These are phyloP conservation scores for Diutina scorzettiae DNA, from an alignment of 1,139 yeast species.

Conservation along the genomic window DNA sequence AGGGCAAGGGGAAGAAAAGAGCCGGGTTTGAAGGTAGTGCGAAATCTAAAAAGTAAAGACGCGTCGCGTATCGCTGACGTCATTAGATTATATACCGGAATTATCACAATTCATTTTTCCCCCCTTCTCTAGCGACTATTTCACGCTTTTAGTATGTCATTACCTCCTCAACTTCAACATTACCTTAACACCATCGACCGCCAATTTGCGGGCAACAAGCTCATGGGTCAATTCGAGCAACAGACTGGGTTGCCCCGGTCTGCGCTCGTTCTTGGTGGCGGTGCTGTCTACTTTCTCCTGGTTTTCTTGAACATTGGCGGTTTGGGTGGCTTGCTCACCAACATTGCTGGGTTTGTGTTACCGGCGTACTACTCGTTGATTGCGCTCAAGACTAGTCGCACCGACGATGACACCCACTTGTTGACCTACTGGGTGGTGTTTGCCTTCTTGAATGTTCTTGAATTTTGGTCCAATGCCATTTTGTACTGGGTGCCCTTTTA, in stretches of 20 bases:
- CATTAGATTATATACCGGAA: too few species aligned
- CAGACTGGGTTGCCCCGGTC: slow-evolving; percentile 80
- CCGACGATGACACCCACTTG: slow-evolving; percentile 72
- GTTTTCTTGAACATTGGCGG: slow-evolving; percentile 88
- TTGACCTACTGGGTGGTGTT: slow-evolving; percentile 96
- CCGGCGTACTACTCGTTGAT: slow-evolving; percentile 85
- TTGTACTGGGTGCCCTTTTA: slow-evolving; percentile 94
- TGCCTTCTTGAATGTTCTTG: slow-evolving; percentile 80
- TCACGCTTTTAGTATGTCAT: background rate
- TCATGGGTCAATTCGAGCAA: slow-evolving; percentile 43
- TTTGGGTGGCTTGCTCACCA: slow-evolving; percentile 83
- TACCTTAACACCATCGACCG: background rate
- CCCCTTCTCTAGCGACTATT: too few species aligned
- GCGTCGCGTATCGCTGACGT: too few species aligned
- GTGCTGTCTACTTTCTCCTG: slow-evolving; percentile 55
- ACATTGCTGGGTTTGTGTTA: slow-evolving; percentile 79
- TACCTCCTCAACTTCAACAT: slow-evolving; percentile 4
- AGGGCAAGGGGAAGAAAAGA: slow-evolving; percentile 29
- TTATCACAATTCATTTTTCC: too few species aligned
- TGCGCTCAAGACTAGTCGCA: slow-evolving; percentile 63
- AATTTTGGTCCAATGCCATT: slow-evolving; percentile 91
- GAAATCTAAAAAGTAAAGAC: slow-evolving; percentile 14
- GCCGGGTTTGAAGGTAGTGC: slow-evolving; percentile 51
- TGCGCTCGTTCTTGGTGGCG: slow-evolving; percentile 62
- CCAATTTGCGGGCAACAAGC: background rate